Evolutionary conservation across 148 eudicot species (phyloP).

Genomic region (Cornus suecica): DNA sequence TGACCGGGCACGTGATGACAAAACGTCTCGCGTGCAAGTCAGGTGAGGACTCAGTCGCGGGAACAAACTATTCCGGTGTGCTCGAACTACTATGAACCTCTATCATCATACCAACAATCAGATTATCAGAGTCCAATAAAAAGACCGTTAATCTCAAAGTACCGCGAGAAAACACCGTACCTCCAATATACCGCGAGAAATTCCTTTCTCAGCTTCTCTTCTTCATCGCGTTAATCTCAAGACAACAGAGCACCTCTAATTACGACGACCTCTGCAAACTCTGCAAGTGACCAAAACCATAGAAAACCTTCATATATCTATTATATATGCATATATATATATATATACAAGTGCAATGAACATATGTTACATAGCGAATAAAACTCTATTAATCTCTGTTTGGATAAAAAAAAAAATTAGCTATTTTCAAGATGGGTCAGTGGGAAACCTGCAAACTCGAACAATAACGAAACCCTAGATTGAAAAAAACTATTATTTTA

Average conservation of each 20-base stretch:
- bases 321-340: too few species aligned
- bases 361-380: too few species aligned
- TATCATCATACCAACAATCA: background rate
- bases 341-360: background rate
- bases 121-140: background rate
- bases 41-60: background rate
- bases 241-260: background rate
- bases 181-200: background rate
- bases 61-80: background rate
- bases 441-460: background rate
- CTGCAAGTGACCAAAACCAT: background rate
- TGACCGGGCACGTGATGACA: background rate
- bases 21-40: background rate
- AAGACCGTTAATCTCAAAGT: background rate
- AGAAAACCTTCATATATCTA: background rate
- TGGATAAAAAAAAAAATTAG: too few species aligned
- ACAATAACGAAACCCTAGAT: background rate
- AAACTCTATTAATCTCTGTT: background rate
- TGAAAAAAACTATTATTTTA: too few species aligned
- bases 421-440: background rate
- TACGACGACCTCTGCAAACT: background rate
- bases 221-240: slow-evolving; percentile 1
- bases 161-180: background rate
- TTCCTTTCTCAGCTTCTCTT: slow-evolving; percentile 5
- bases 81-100: background rate